Evolutionary conservation across 1,284 basidiomycete genomes (phyloP), one percentile per base, ranked within the genome.

Genomic region (Athelia sp.): DNA sequence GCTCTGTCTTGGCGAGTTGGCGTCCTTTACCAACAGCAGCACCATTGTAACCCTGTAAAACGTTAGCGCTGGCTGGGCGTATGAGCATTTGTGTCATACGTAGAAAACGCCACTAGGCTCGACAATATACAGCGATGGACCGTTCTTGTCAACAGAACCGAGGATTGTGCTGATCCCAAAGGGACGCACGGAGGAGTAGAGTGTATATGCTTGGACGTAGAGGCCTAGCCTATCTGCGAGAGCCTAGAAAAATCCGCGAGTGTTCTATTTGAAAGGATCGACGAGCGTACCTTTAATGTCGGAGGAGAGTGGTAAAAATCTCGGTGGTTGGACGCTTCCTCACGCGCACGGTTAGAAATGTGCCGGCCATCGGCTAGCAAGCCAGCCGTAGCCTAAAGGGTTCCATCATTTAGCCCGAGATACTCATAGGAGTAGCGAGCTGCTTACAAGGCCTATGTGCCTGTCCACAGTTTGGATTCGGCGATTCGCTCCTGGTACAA

Each of bases 181-280:
- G 0, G 97, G 97, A 22, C 97, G 86, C 29, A 99, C 97, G 21
- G 95, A 98, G 0, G 95, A 98, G 70, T 99, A 98, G 47, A 98
- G 85, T 8, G 97, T 99, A 73, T 98, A 99, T 18, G 90, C 87
- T 71, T 99, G 97, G 2, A 93, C 87, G 66, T 94, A 98, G 34
- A 86, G 78, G 1, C 90, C 88, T 42, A 99, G 64, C 51, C 95
- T 88, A 63, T 93, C 89, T 46, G 90, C 84, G 40, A 98, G 70
- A 45, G 79, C 75, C 90, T 97, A 60, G 43, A 6, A 26, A 47
- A 40, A 40, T 40, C 43, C n/a, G 45, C 53, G 23, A 50, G 40
- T 17, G 36, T 44, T 26, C 34, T 18, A 44, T 38, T 21, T 31
- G 47, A 21, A 19, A 23, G 31, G 19, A 47, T 38, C 29, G 40